Base-by-base conservation (phyloP, 371 early-diverging fungal species). In the Haplosporangium sp. region DNA sequence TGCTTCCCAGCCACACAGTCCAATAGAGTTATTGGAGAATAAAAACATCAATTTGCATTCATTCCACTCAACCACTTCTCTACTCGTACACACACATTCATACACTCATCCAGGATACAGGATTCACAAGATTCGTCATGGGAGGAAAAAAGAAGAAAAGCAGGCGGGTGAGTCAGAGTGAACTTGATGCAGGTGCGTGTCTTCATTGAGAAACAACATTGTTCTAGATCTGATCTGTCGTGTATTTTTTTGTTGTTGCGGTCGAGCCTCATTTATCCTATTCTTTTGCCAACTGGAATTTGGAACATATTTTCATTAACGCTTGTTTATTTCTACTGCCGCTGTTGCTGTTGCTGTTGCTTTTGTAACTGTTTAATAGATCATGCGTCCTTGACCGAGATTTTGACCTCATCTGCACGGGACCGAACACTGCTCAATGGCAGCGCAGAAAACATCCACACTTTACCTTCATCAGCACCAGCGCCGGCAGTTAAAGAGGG, bases 131-230 rank as follows among this genome's bases (percentile, higher is more conserved):
- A 48, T 48, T 47, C 14, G 18, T 16, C 43, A 52, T 51, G 37
- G 57, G 47, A 46, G 50, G 41, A 54, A 69, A 69, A 40, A 63
- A 68, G 68, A 68, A 68, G 14, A 63, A 63, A 63, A 50, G 40
- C 13, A 57, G 70, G 12, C 63, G 70, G 21, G 8, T 47, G 18
- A 69, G 70, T 40, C 14, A 5, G 13, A 69, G 70, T n/a, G 70
- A 69, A 29, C 46, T 51, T 63, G 63, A 48, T 16, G 63, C 23
- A 29, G 53, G 69, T 69, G 63, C 38, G 8, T 29, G 21, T 51
- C 18, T 41, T 16, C 36, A 38, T 59, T 43, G 6, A 36, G 37
- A 43, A 23, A 10, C 12, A 23, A 37, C 10, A 8, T 8, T 13
- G 64, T 20, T 55, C 40, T n/a, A 47, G 47, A 45, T 54, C 29